These are phyloP conservation scores for Breviolum minutum DNA, from an alignment of 73 alveolate species.

Conservation along the genomic window DNA sequence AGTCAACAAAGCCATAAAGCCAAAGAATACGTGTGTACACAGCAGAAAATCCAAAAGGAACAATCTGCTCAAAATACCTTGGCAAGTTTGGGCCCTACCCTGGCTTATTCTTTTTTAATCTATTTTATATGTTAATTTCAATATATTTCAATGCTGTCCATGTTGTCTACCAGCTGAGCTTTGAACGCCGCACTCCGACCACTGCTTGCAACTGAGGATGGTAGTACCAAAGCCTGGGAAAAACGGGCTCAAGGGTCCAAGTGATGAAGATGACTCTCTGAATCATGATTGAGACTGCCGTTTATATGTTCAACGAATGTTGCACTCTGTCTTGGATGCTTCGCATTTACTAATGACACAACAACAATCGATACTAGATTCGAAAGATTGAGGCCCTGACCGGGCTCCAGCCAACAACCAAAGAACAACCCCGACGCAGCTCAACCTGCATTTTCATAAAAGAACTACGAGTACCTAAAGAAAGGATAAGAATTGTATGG, in stretches of 20 bases:
- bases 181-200: conserved; percentile 82
- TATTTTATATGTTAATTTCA: background rate
- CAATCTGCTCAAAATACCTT: too few relatives aligned
- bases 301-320: background rate
- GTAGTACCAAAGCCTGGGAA: conserved; percentile 70
- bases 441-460: conserved; percentile 51
- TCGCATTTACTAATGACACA: too few relatives aligned
- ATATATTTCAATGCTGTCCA: background rate
- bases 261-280: too few relatives aligned
- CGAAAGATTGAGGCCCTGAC: background rate
- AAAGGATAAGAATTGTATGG: background rate
- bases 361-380: too few relatives aligned
- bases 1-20: too few relatives aligned
- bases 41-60: too few relatives aligned
- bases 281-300: background rate
- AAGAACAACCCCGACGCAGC: conserved; percentile 62
- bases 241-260: background rate
- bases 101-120: background rate
- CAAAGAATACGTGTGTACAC: too few relatives aligned
- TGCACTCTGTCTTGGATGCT: background rate
- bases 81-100: too few relatives aligned
- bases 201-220: conserved; percentile 18
- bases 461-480: background rate
- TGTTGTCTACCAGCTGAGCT: background rate
- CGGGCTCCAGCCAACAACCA: conserved; percentile 88